phyloP scores from a whole-genome alignment of 176 grass and related monocot genomes.

The Phoenix dactylifera region DNA sequence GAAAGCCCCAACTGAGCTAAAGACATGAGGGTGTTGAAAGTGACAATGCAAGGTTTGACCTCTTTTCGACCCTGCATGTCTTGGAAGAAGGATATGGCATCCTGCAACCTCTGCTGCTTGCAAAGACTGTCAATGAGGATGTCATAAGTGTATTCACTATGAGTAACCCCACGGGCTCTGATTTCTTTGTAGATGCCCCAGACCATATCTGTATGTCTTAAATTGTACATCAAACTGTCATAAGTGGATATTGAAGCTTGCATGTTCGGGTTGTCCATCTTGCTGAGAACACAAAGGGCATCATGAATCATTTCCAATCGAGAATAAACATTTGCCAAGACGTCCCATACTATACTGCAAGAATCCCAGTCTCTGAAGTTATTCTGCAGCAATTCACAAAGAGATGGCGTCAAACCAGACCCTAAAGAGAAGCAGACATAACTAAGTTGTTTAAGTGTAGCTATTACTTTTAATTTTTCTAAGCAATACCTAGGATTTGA shows the following conservation, averaged over 20 bases:
- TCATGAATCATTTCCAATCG: conserved; percentile 55
- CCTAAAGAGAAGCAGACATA: no score
- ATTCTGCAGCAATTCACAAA: no score
- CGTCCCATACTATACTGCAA: conserved; percentile 46
- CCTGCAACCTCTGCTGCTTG: conserved; percentile 59
- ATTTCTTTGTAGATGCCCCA: conserved; percentile 56
- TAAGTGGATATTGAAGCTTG: conserved; percentile 61
- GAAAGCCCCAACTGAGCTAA: not conserved
- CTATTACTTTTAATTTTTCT: no score
- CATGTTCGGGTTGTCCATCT: conserved; percentile 31
- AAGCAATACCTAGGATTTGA: not conserved
- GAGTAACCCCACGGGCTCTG: conserved; percentile 44
- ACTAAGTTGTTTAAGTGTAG: no score
- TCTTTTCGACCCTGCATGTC: conserved; percentile 33
- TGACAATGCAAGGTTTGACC: conserved; percentile 49
- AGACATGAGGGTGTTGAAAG: conserved; percentile 66
- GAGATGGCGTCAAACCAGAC: no score
- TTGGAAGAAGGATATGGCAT: conserved; percentile 69
- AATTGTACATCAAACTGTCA: conserved; percentile 45
- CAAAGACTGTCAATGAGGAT: conserved; percentile 75
- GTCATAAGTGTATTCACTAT: conserved; percentile 42
- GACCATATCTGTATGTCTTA: conserved; percentile 44
- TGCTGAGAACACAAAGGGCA: conserved; percentile 61
- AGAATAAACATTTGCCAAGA: conserved; percentile 63
- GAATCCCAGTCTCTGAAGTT: no score